Evolutionary conservation across 768 basidiomycete genomes (phyloP).

Genomic region (Kwoniella bestiolae): DNA sequence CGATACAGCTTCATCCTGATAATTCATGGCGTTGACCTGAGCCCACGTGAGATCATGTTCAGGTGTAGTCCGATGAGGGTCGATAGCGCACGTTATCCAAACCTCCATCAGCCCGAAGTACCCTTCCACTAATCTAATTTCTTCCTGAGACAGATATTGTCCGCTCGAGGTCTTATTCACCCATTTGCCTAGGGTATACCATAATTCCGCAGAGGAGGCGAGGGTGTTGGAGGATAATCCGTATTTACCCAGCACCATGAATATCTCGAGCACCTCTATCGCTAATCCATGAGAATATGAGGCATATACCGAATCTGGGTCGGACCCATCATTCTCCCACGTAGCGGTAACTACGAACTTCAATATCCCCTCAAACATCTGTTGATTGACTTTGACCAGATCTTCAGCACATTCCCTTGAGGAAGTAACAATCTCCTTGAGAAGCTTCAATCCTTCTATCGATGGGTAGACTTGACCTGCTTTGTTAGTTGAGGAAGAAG

Average conservation of each 20-base stretch:
- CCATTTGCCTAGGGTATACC: constrained; percentile 61
- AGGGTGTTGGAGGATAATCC: constrained; percentile 76
- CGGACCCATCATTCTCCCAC: constrained; percentile 49
- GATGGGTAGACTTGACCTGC: constrained; percentile 20
- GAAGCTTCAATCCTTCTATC: constrained; percentile 29
- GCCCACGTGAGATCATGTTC: constrained; percentile 89
- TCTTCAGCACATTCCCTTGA: constrained; percentile 71
- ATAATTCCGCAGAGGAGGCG: constrained; percentile 66
- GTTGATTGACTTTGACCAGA: constrained; percentile 62
- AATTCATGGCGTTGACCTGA: constrained; percentile 77
- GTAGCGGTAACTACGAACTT: constrained; percentile 70
- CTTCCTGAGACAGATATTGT: neutral
- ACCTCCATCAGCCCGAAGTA: constrained; percentile 69
- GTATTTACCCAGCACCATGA: constrained; percentile 71
- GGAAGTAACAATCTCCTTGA: constrained; percentile 60
- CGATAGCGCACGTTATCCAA: constrained; percentile 83
- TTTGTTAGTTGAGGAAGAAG: neutral
- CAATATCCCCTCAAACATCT: constrained; percentile 67
- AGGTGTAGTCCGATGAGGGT: constrained; percentile 86
- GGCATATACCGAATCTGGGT: neutral
- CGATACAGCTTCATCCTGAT: constrained; percentile 63
- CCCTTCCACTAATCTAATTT: constrained; percentile 49
- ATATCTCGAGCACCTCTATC: constrained; percentile 66
- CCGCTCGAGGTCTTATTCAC: constrained; percentile 5
- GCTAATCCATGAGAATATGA: constrained; percentile 60